Base-by-base conservation (phyloP, 495 filamentous ascomycete genomes). In the Trichodelitschia bisporula region DNA sequence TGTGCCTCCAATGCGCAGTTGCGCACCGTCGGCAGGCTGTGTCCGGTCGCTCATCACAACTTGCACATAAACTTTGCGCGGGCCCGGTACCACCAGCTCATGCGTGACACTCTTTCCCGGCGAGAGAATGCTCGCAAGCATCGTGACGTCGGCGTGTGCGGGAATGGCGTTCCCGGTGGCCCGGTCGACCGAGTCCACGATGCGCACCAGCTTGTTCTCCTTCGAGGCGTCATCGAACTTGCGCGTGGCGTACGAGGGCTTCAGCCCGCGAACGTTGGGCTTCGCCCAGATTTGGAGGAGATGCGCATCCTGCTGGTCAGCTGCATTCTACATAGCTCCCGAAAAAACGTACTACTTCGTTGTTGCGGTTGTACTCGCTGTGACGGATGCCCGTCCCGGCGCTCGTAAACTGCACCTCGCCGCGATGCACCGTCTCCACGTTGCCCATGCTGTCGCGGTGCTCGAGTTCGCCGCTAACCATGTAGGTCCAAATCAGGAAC, bases 401-500 rank as follows among this genome's bases (percentile, higher is more conserved):
- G 10, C 68, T 77, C 2, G 75, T 83, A 46, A 83, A 83, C 46
- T 83, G 77, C 17, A 83, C 72, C 45, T 82, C 75, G 13, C 75
- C 75, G 16, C 75, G 57, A 36, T 62, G 61, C 59, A 83, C 73
- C 11, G 67, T 61, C 44, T 64, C 78, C 37, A 77, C 77, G 29
- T 59, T 57, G 34, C 67, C 65, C 63, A 80, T 75, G 28, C 58
- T 68, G 45, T 89, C 77, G 11, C 72, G 67, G 53, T 89, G 77
- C 18, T 76, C 79, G 26, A 84, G 62, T 46, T 80, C 72, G 35
- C 77, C 77, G 37, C 49, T 64, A 4, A 84, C 55, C 40, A 83
- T 71, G 54, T 84, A 84, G 38, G 61, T 67, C 58, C 77, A 84
- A 54, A 84, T 83, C 49, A 83, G 73, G 39, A 73, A 75, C 44